These are phyloP conservation scores for Cyberlindnera xishuangbannaensis DNA, from an alignment of 805 yeast species.

Conservation along the genomic window DNA sequence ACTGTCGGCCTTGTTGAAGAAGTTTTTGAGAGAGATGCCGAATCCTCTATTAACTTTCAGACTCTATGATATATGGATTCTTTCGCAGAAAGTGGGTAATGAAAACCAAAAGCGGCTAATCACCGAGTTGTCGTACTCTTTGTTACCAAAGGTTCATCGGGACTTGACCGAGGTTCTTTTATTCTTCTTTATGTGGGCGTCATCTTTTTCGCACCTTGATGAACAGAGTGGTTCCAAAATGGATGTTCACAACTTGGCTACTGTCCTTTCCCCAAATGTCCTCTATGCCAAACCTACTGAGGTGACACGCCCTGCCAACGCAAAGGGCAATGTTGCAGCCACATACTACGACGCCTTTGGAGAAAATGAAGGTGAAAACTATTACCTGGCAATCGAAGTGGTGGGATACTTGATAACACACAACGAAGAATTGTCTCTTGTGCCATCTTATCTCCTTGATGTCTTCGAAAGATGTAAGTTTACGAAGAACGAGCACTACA, in stretches of 20 bases:
- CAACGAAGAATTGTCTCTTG: slow-evolving; percentile 70
- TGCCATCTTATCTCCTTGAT: slow-evolving; percentile 53
- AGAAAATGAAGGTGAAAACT: slow-evolving; percentile 54
- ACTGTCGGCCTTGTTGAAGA: slow-evolving; percentile 86
- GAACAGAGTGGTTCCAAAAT: slow-evolving; percentile 89
- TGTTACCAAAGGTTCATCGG: slow-evolving; percentile 77
- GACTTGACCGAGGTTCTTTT: slow-evolving; percentile 82
- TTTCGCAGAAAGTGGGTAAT: slow-evolving; percentile 52
- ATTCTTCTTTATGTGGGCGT: slow-evolving; percentile 88
- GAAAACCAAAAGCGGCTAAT: slow-evolving; percentile 43
- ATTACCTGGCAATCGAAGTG: slow-evolving; percentile 87
- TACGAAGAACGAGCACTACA: slow-evolving; percentile 17
- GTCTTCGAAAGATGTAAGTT: slow-evolving; percentile 19
- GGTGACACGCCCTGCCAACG: slow-evolving; percentile 21
- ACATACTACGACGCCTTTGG: slow-evolving; percentile 34
- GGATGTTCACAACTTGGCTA: slow-evolving; percentile 93
- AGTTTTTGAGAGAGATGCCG: slow-evolving; percentile 87
- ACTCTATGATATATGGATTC: slow-evolving; percentile 74
- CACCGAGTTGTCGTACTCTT: slow-evolving; percentile 59
- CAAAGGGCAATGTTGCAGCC: slow-evolving; percentile 20
- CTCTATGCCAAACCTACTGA: slow-evolving; percentile 50
- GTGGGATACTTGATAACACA: slow-evolving; percentile 76
- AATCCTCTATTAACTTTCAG: slow-evolving; percentile 78
- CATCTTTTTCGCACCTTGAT: slow-evolving; percentile 90
- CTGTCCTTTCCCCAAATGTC: slow-evolving; percentile 92